Conservation (phyloP, 306 rosid species). For the Erythrophleum fordii region DNA sequence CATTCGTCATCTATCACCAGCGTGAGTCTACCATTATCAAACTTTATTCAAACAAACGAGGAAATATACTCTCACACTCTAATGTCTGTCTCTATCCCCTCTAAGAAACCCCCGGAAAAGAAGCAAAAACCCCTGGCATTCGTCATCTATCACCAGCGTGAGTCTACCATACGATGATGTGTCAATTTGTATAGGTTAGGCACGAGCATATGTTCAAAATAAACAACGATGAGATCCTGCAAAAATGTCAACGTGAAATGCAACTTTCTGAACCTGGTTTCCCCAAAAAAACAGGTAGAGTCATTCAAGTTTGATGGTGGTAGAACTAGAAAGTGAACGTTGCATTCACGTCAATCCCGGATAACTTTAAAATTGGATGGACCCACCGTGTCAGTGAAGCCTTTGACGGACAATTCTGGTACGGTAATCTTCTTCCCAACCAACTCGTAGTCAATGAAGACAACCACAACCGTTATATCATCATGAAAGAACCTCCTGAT, state of each 20-base stretch:
- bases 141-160: conserved; percentile 37
- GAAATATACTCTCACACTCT: conserved; percentile 32
- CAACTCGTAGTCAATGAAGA: conserved; percentile 76
- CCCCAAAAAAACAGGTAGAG: conserved; percentile 37
- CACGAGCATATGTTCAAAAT: conserved; percentile 38
- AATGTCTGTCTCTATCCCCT: conserved; percentile 1
- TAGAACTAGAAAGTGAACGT: conserved; percentile 37
- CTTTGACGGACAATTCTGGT: conserved; percentile 78
- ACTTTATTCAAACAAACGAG: conserved; percentile 34
- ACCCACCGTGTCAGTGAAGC: conserved; percentile 68
- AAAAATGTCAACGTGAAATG: conserved; percentile 53
- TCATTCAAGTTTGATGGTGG: conserved; percentile 45
- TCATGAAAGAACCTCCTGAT: conserved; percentile 75
- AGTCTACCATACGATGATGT: conserved; percentile 37
- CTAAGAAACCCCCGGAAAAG: background rate
- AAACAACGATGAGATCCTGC: conserved; percentile 59
- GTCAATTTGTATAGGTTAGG: conserved; percentile 35
- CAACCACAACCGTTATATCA: conserved; percentile 78
- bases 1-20: conserved; percentile 36
- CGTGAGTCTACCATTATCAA: conserved; percentile 4
- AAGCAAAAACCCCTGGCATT: conserved; percentile 25
- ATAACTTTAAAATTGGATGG: conserved; percentile 67
- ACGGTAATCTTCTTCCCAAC: conserved; percentile 46
- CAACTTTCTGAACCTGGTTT: conserved; percentile 45
- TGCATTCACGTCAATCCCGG: conserved; percentile 51